Base-by-base conservation (phyloP, 306 rosid genomes). In the Prunus kanzakura region DNA sequence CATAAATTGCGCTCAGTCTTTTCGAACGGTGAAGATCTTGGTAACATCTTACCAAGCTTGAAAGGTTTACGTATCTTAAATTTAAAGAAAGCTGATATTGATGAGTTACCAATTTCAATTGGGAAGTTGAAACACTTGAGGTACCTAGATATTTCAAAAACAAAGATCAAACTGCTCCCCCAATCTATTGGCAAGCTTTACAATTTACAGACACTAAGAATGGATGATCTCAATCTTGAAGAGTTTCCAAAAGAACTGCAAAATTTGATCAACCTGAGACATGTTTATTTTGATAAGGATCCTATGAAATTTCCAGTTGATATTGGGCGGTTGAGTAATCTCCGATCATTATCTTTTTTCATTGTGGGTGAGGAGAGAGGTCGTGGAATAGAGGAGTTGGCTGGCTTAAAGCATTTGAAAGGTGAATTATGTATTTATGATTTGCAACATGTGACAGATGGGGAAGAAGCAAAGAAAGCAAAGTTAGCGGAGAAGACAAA, bases 91-190 rank as follows among this genome's bases (percentile, higher is more conserved):
- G 2, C 19, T 2, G 15, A n/a, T 18, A 25, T 78, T 29, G 52
- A 27, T 45, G 49, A n/a, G 6, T 61, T 78, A 15, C 71, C 76
- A 8, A 14, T 51, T 14, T 51, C 56, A 12, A 51, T 51, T 15
- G 56, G 56, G 14, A 51, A 16, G 56, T 16, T 70, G 70, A 70
- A 60, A 41, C 63, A 50, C 43, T 69, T 50, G 19, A 50, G 55
- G 55, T 75, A 75, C 13, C 65, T 75, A 5, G 65, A 75, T 29
- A 35, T 75, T 62, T 64, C 72, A 30, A 15, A 23, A 35, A 47
- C 65, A n/a, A n/a, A n/a, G 9, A 75, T 75, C 38, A 52, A 18
- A 20, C 38, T 30, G n/a, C 32, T 75, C 3, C 72, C 72, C 7
- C 43, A 75, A 19, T 65, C 79, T 38, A 13, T 50, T 50, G 54